Evolutionary conservation across 1,284 basidiomycete species (phyloP), one percentile per base, ranked within the genome.

Genomic region (Pascua guehoae): DNA sequence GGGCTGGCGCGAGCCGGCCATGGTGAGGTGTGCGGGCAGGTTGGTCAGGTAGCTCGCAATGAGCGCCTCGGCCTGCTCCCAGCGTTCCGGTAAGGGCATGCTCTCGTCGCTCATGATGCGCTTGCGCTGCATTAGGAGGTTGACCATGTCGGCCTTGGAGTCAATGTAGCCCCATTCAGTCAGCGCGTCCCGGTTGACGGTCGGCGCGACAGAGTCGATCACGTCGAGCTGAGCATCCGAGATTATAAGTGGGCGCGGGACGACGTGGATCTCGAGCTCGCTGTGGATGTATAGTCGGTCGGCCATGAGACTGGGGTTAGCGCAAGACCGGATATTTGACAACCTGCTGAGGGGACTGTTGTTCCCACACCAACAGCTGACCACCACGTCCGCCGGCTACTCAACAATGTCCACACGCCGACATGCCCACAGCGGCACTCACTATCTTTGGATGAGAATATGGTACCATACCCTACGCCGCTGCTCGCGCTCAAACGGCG

Each of bases 91-190:
- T 9, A 53, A 24, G 4, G 51, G 45, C 17, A 50, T 11, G 24
- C 5, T 5, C 37, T 41, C 37, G 51, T 46, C 39, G 5, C n/a
- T n/a, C 24, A 53, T 16, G 7, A 53, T 10, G 8, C 4, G 40
- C 11, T 46, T 24, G 18, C 45, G 46, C 32, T 39, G 46, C n/a
- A 37, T n/a, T 11, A 53, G 32, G 12, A 42, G 8, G 15, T 10
- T 12, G 24, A 43, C 38, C 46, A 42, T 37, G 12, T 42, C 32
- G n/a, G 46, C 17, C 24, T 53, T 53, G 32, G 45, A 24, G 36
- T 53, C 52, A 32, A 53, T 15, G 46, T 53, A 47, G n/a, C 32
- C 46, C 52, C 52, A 53, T n/a, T 53, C 52, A 1, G 41, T 12
- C 3, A 32, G 40, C 12, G 12, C 15, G 18, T 45, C 37, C n/a